These are phyloP conservation scores for Veloporphyrellus conicus DNA, from an alignment of 1,284 basidiomycete species.

Conservation along the genomic window DNA sequence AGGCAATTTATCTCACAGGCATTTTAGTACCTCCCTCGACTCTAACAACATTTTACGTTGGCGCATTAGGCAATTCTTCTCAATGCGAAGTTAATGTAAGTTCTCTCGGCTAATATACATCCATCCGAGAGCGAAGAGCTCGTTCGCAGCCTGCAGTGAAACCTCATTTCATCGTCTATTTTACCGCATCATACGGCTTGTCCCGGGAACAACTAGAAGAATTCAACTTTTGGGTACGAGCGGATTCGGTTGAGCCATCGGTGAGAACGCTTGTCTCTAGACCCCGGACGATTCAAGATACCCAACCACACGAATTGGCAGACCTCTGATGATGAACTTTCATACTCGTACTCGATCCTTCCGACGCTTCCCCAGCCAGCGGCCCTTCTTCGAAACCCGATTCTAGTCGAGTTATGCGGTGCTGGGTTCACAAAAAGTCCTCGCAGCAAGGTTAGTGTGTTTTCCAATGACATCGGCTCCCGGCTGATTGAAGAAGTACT, in stretches of 20 bases:
- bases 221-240: slow-evolving; percentile 60
- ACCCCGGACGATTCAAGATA: neutral
- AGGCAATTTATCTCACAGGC: neutral
- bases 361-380: slow-evolving; percentile 49
- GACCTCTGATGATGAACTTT: slow-evolving; percentile 31
- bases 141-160: slow-evolving; percentile 34
- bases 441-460: slow-evolving; percentile 46
- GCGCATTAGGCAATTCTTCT: slow-evolving; percentile 46
- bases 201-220: slow-evolving; percentile 61
- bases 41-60: slow-evolving; percentile 79
- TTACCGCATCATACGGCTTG: slow-evolving; percentile 71
- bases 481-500: slow-evolving; percentile 47
- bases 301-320: slow-evolving; percentile 14
- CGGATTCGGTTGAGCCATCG: slow-evolving; percentile 37
- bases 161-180: slow-evolving; percentile 69
- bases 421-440: slow-evolving; percentile 74
- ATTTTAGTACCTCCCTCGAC: slow-evolving; percentile 62
- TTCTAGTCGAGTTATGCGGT: slow-evolving; percentile 72
- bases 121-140: slow-evolving; percentile 1
- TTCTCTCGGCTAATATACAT: slow-evolving; percentile 1
- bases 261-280: slow-evolving; percentile 12
- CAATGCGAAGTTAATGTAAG: slow-evolving; percentile 38
- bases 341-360: slow-evolving; percentile 53
- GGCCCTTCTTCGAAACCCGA: slow-evolving; percentile 56
- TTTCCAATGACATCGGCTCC: neutral